Base-by-base conservation (phyloP, 2,329 filamentous ascomycete genomes). In the Tolypocladium pustulatum region DNA sequence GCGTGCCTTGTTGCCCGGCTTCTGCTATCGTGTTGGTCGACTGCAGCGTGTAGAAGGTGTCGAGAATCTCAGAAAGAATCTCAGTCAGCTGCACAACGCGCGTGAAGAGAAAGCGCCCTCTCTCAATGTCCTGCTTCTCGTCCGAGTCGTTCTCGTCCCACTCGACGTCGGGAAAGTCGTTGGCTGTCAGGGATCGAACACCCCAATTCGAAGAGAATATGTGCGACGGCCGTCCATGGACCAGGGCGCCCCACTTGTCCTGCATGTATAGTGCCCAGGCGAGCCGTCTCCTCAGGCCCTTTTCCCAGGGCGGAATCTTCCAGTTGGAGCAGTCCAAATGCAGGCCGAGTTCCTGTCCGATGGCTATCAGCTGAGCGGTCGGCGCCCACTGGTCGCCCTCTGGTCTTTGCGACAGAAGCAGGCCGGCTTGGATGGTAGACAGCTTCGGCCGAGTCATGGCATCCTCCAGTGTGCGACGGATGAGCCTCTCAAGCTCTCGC, bases 231-330 rank as follows among this genome's bases (percentile, higher is more conserved):
- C 91, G 86, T 54, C 91, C 91, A 67, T 95, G 89, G 30, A 94
- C 86, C 25, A 96, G 78, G 2, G 91, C 87, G 20, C 89, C 90
- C 91, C 91, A 96, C 72, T 82, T 95, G 73, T 97, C 92, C 73
- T 96, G 91, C 87, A 95, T 93, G 70, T 94, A 96, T 56, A 96
- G 73, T 2, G 90, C 91, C 91, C 92, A 96, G 1, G 90, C 91
- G 49, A 96, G 81, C 55, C 92, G 84, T 70, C 93, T 94, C 61
- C 92, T 82, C 60, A 96, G 72, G 0, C 90, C 89, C 65, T 89
- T 88, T 71, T 96, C 91, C 91, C 91, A 96, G 0, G 81, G 80
- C 34, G 91, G 90, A 57, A 96, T 93, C 61, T 90, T 90, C 92
- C 92, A 96, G 57, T 80, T 79, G 6, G 87, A 84, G 74, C 91